These are phyloP conservation scores for Aspergillus pseudoglaucus DNA, from an alignment of 2,329 filamentous ascomycete genomes.

Conservation along the genomic window DNA sequence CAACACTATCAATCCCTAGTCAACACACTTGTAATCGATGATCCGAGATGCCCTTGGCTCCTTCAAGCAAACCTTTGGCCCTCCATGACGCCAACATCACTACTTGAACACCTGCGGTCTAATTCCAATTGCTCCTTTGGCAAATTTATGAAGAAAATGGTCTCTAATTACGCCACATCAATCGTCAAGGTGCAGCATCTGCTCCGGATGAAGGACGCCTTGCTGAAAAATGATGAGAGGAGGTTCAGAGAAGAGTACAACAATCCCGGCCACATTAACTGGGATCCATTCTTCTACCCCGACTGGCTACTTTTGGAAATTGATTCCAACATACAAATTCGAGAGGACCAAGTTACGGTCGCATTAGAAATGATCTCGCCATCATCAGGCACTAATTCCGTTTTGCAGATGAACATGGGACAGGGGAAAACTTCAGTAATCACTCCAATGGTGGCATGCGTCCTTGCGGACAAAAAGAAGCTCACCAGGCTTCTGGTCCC, in stretches of 20 bases:
- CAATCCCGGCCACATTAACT: slow-evolving; percentile 51
- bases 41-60: slow-evolving; percentile 35
- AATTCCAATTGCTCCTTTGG: slow-evolving; percentile 24
- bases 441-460: slow-evolving; percentile 55
- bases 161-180: slow-evolving; percentile 36
- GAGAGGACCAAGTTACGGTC: slow-evolving; percentile 56
- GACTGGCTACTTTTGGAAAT: slow-evolving; percentile 65
- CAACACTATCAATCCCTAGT: slow-evolving; percentile 9
- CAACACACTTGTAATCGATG: slow-evolving; percentile 13
- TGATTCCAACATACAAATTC: slow-evolving; percentile 57
- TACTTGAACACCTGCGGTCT: slow-evolving; percentile 41
- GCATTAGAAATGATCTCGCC: slow-evolving; percentile 56
- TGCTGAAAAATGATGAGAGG: slow-evolving; percentile 20
- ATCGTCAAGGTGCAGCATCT: slow-evolving; percentile 40
- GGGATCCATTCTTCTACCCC: slow-evolving; percentile 47
- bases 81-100: slow-evolving; percentile 29
- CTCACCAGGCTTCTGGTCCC: slow-evolving; percentile 55
- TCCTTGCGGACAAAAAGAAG: slow-evolving; percentile 45
- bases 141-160: slow-evolving; percentile 25
- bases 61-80: slow-evolving; percentile 37
- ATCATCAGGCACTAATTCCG: slow-evolving; percentile 47
- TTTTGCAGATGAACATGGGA: slow-evolving; percentile 63
- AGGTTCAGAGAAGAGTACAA: slow-evolving; percentile 38
- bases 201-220: slow-evolving; percentile 37
- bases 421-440: slow-evolving; percentile 67